Percentiles rank a stretch among this genome's conserved stretches.
Conservation (phyloP, 2,329 filamentous ascomycete species). For the Cordyceps tenuipes region DNA sequence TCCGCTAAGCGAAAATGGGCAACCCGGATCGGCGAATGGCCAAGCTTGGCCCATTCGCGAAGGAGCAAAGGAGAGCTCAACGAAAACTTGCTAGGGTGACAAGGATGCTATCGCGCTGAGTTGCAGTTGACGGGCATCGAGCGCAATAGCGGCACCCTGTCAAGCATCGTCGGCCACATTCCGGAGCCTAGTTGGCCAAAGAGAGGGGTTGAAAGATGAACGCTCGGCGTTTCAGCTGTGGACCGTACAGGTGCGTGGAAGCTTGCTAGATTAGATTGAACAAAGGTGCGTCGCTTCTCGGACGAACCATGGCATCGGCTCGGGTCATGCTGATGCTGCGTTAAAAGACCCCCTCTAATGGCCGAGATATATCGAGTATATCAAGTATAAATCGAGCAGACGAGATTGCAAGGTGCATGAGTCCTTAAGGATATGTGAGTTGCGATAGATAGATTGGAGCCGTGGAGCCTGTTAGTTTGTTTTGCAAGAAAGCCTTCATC, state of each 20-base stretch:
- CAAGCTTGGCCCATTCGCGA: slow-evolving; percentile 1
- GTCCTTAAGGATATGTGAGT: background rate
- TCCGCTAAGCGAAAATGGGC: background rate
- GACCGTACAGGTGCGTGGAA: background rate
- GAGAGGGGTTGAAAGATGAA: background rate
- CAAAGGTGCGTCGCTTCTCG: background rate
- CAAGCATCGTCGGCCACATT: background rate
- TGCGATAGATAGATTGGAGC: background rate
- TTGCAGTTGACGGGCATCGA: background rate
- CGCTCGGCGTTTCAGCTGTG: background rate
- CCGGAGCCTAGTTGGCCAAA: background rate
- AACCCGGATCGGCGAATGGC: background rate
- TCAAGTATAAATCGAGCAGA: background rate
- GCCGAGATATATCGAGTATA: background rate
- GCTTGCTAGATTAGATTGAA: background rate
- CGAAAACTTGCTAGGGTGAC: background rate
- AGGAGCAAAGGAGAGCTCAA: background rate
- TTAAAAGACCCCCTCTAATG: background rate
- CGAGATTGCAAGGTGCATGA: background rate
- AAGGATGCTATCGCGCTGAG: background rate
- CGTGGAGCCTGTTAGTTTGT: background rate
- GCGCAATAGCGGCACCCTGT: background rate
- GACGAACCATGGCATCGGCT: background rate
- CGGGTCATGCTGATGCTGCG: background rate
- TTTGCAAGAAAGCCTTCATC: background rate